Conservation (phyloP, 1,284 basidiomycete genomes). For the Hypsizygus ulmarius region DNA sequence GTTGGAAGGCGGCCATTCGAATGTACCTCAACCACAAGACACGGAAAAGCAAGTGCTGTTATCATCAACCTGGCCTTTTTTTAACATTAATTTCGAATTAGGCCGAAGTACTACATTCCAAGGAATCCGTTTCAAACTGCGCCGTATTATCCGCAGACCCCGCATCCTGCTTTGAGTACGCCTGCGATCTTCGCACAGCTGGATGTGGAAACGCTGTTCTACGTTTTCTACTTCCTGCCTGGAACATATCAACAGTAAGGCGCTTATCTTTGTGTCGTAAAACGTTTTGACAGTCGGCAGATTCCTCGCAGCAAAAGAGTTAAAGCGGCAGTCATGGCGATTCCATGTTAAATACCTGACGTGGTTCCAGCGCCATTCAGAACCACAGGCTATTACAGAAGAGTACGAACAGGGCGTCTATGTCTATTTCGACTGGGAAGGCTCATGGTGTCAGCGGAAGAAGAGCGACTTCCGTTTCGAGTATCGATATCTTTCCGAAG, state of each 20-base stretch:
- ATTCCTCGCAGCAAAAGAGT: conserved; percentile 94
- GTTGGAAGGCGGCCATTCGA: conserved; percentile 86
- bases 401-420: conserved; percentile 99
- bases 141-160: conserved; percentile 93
- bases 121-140: conserved; percentile 91
- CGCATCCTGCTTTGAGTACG: conserved; percentile 80
- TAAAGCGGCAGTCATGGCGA: conserved; percentile 98
- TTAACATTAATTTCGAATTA: conserved; percentile 32
- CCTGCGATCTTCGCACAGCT: conserved; percentile 88
- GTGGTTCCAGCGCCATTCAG: conserved; percentile 99
- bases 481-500: conserved; percentile 88
- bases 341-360: conserved; percentile 99
- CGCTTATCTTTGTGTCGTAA: conserved; percentile 4
- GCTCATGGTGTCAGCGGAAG: conserved; percentile 96
- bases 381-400: conserved; percentile 99
- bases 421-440: conserved; percentile 97
- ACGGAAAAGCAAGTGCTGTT: conserved; percentile 78
- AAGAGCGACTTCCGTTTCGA: conserved; percentile 98
- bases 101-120: conserved; percentile 96
- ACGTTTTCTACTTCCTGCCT: conserved; percentile 98
- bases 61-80: neutral
- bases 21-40: conserved; percentile 89
- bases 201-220: conserved; percentile 97
- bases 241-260: conserved; percentile 95
- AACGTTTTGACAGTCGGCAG: conserved; percentile 38